Evolutionary conservation across 495 filamentous ascomycete species (phyloP), one percentile per base, ranked within the genome.

Genomic region (Aspergillus egyptiacus): DNA sequence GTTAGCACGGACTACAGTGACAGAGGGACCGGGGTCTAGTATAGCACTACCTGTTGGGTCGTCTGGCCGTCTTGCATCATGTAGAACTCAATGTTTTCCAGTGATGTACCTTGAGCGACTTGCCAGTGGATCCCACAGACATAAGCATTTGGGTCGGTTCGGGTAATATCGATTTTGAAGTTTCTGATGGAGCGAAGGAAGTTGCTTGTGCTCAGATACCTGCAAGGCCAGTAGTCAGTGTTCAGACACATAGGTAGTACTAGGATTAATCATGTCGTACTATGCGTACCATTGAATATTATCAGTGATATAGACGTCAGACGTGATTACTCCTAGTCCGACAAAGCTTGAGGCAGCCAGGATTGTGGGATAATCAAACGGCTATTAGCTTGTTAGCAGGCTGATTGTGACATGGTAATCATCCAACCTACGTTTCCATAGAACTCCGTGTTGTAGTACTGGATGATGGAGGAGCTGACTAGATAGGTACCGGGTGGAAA

Each of bases 251-350:
- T 18, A 36, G 15, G n/a, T n/a, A n/a, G n/a, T n/a, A n/a, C n/a
- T n/a, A n/a, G n/a, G n/a, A n/a, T n/a, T 5, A 19, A 20, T 20
- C 5, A 18, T 5, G n/a, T 36, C 22, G 20, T 37, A 14, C 6
- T 24, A 13, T 17, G 7, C 13, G 6, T 14, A 38, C 35, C 46
- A 49, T 40, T 49, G 19, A 15, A 79, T 79, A 37, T 86, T 86
- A 55, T 87, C 83, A 60, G 86, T 82, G 59, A 94, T 86, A 69
- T 82, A 94, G 0, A 87, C 87, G 60, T 83, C 75, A n/a, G 71
- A 77, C 48, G 84, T 82, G 36, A 87, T 76, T 27, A 85, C 58
- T 14, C 74, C 79, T 46, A 81, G 68, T 25, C 74, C 77, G 4
- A 59, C 59, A 56, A 88, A 89, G 55, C 70, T 70, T 31, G 78